Base-by-base conservation (phyloP, 2,329 filamentous ascomycete genomes). In the Tolypocladium ovalisporum region DNA sequence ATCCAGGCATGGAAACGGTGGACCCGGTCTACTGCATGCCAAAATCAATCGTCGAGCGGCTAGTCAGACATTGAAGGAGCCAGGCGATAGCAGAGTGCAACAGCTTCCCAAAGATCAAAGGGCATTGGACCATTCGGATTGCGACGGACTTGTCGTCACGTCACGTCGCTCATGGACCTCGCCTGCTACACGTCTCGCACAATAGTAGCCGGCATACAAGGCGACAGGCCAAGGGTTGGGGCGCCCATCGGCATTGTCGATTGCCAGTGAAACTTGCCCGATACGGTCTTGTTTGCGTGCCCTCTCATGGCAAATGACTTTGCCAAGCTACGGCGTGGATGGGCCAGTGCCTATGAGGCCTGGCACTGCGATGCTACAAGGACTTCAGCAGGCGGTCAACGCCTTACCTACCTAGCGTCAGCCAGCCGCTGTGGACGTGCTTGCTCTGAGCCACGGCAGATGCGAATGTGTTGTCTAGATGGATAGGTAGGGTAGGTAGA, bases 11-110 rank as follows among this genome's bases (percentile, higher is more conserved):
- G 49, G 81, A 87, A 65, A 84, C 87, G 59, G 87, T 99, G 55
- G 89, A 99, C 70, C 89, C 94, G 36, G 83, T 90, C 51, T 99
- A 97, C 67, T 91, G 88, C 70, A 85, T 91, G 81, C 89, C 90
- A 1, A 87, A 82, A 71, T 76, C 80, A 57, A 82, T 85, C 53
- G 85, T 81, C 52, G 75, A 83, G 59, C 83, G 79, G 66, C 76
- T 84, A n/a, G 66, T 86, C 67, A 73, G 76, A 54, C 52, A 57
- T 54, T 73, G 65, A 68, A 27, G 22, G 36, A 44, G 34, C 12
- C 29, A 10, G 32, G 12, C 27, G 17, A 24, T 8, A 24, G 35
- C 44, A 32, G 15, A 32, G 12, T 35, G 27, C 39, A 22, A 37
- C 9, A 22, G 19, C 10, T 22, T 6, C 19, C 19, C 22, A n/a